Evolutionary conservation across 2,329 filamentous ascomycete species (phyloP).

Genomic region (Colletotrichum abscissum): DNA sequence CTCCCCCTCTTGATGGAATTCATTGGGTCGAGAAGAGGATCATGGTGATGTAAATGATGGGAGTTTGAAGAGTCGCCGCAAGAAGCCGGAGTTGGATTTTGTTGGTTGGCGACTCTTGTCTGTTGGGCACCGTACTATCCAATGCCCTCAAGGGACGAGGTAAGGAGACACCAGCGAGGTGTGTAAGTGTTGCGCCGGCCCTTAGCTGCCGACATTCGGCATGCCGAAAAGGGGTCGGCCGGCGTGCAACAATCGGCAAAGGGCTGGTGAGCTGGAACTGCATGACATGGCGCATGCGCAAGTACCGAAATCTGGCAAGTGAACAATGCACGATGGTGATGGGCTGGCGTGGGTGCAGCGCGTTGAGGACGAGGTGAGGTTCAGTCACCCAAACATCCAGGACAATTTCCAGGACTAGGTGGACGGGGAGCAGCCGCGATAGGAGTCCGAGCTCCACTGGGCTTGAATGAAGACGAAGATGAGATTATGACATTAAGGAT

Average conservation of each 20-base stretch:
- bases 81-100: background rate
- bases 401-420: background rate
- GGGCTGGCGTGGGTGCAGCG: background rate
- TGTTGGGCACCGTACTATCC: background rate
- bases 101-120: background rate
- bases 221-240: slow-evolving; percentile 19
- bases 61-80: background rate
- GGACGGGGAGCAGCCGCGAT: background rate
- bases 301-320: slow-evolving; percentile 21
- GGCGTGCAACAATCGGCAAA: background rate
- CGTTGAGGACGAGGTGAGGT: background rate
- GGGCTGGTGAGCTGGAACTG: background rate
- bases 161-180: background rate
- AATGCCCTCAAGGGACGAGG: background rate
- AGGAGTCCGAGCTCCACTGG: background rate
- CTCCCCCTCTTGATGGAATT: background rate
- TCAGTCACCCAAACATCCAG: slow-evolving; percentile 8
- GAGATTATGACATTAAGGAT: background rate
- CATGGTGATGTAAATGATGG: slow-evolving; percentile 5
- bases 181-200: slow-evolving; percentile 4
- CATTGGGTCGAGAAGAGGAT: background rate
- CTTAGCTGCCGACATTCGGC: slow-evolving; percentile 6
- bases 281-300: slow-evolving; percentile 27
- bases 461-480: background rate
- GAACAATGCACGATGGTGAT: slow-evolving; percentile 8